Percentiles rank a stretch among this genome's conserved stretches.
These are phyloP conservation scores for Fagus sylvatica DNA, from an alignment of 306 rosid genomes.

Conservation along the genomic window DNA sequence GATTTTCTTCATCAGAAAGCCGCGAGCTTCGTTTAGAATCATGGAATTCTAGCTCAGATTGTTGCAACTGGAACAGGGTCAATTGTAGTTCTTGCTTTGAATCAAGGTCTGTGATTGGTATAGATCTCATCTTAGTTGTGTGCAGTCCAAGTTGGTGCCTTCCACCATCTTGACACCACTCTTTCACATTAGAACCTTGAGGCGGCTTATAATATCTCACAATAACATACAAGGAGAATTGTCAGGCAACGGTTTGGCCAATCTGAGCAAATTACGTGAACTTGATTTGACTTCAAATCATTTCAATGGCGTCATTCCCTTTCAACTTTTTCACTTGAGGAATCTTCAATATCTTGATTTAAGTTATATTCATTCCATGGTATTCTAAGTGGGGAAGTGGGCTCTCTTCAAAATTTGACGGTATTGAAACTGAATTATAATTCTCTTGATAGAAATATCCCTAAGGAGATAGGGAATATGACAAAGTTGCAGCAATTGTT, in stretches of 20 bases:
- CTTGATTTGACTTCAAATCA: slow-evolving; percentile 26
- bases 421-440: neutral
- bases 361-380: too few relatives aligned
- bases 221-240: slow-evolving; percentile 18
- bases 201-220: slow-evolving; percentile 15
- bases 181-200: slow-evolving; percentile 26
- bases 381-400: too few relatives aligned
- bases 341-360: too few relatives aligned
- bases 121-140: too few relatives aligned
- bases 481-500: slow-evolving; percentile 15
- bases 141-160: too few relatives aligned
- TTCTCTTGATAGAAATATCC: neutral
- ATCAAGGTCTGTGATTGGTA: too few relatives aligned
- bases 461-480: too few relatives aligned
- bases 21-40: slow-evolving; percentile 15
- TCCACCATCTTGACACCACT: neutral
- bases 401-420: too few relatives aligned
- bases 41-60: slow-evolving; percentile 31
- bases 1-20: neutral
- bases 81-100: neutral
- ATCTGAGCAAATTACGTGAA: slow-evolving; percentile 20
- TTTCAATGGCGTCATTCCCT: slow-evolving; percentile 1
- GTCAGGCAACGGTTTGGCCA: neutral
- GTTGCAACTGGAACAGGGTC: slow-evolving; percentile 32
- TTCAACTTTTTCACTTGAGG: too few relatives aligned